A percentile compares a stretch with the other conserved stretches of the same genome.
Conservation (phyloP, 1,284 basidiomycete genomes). For the Puccinia horiana region DNA sequence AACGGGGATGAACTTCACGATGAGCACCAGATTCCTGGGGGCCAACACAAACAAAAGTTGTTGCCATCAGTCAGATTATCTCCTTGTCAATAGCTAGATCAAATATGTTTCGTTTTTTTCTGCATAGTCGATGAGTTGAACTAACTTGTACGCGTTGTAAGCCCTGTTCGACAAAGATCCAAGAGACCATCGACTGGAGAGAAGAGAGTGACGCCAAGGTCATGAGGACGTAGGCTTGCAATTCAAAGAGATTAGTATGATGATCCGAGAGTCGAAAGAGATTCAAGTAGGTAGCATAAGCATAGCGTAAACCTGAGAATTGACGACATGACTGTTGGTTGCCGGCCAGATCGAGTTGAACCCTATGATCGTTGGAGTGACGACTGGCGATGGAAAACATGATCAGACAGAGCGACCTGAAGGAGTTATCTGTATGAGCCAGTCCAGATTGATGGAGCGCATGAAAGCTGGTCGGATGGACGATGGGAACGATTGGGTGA, state of each 20-base stretch:
- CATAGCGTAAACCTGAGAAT: slow-evolving; percentile 25
- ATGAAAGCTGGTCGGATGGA: slow-evolving; percentile 76
- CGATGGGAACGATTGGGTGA: slow-evolving; percentile 69
- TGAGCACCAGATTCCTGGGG: slow-evolving; percentile 38
- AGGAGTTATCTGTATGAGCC: slow-evolving; percentile 66
- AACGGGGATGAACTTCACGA: slow-evolving; percentile 3
- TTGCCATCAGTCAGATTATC: too few species aligned
- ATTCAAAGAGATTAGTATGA: background rate
- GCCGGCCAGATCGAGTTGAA: slow-evolving; percentile 54
- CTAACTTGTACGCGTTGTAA: slow-evolving; percentile 24
- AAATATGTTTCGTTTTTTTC: background rate
- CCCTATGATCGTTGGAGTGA: slow-evolving; percentile 68
- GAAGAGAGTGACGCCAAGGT: background rate
- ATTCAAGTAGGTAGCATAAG: background rate
- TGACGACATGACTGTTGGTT: background rate
- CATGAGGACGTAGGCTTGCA: slow-evolving; percentile 25
- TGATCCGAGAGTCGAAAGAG: background rate
- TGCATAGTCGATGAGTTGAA: background rate
- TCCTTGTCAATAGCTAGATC: too few species aligned
- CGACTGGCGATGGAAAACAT: slow-evolving; percentile 75
- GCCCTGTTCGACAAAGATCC: slow-evolving; percentile 10
- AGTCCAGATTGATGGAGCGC: slow-evolving; percentile 65
- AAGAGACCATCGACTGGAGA: background rate
- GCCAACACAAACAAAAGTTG: background rate
- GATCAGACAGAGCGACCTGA: slow-evolving; percentile 71